Evolutionary conservation across 2,329 filamentous ascomycete species (phyloP).

Genomic region (Xylaria digitata): DNA sequence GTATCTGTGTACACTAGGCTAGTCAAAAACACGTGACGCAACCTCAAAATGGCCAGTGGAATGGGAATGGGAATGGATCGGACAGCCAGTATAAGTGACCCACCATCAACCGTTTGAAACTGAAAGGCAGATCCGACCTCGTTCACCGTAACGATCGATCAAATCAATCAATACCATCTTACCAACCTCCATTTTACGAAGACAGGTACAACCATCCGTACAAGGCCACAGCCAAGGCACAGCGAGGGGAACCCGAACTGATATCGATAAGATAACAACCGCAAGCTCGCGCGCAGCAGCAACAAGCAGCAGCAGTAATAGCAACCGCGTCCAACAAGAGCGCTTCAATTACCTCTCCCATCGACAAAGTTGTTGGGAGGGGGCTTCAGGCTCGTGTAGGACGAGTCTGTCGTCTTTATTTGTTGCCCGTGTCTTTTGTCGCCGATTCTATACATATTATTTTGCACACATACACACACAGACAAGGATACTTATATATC

Average conservation of each 20-base stretch:
- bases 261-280: conserved; percentile 34
- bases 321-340: conserved; percentile 4
- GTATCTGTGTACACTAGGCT: too few species aligned
- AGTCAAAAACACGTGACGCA: conserved; percentile 1
- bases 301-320: too few species aligned
- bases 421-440: background rate
- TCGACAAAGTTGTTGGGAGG: conserved; percentile 3
- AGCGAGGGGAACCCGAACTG: conserved; percentile 14
- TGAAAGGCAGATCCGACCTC: conserved; percentile 28
- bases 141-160: conserved; percentile 30
- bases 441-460: background rate
- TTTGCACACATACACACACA: too few species aligned
- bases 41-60: too few species aligned
- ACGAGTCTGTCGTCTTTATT: conserved; percentile 22
- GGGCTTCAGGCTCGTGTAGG: conserved; percentile 26
- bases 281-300: too few species aligned
- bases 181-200: conserved; percentile 15
- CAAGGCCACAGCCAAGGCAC: background rate
- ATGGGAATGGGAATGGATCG: too few species aligned
- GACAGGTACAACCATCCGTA: background rate
- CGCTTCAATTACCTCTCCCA: background rate
- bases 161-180: conserved; percentile 20
- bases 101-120: conserved; percentile 39
- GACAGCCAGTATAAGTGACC: background rate
- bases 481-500: background rate